These are phyloP conservation scores for Petunia hybrid DNA, from an alignment of 305 asterid genomes.

Conservation along the genomic window DNA sequence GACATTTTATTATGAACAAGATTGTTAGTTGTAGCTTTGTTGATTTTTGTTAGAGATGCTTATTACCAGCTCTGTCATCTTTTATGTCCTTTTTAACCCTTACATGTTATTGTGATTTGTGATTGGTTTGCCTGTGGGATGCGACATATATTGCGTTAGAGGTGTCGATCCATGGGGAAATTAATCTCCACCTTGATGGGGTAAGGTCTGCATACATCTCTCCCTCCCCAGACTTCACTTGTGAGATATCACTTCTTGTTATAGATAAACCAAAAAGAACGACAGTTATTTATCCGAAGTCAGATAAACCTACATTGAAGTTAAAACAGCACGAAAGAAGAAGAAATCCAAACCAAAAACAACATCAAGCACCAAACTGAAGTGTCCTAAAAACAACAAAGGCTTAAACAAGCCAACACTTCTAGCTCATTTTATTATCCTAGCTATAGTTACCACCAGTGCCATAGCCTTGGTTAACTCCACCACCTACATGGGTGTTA, in stretches of 20 bases:
- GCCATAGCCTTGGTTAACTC: conserved; percentile 39
- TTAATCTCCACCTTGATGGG: not conserved
- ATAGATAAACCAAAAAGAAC: not conserved
- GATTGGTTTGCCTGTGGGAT: not conserved
- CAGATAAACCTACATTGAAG: too few relatives aligned
- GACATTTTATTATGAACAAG: not conserved
- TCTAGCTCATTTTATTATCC: not conserved
- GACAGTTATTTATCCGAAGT: too few relatives aligned
- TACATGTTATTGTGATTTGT: not conserved
- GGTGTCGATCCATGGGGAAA: not conserved
- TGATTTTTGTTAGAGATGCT: not conserved
- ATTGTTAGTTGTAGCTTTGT: not conserved
- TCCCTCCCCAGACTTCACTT: too few relatives aligned
- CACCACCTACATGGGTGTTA: conserved; percentile 50
- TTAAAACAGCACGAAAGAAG: not conserved
- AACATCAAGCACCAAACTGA: not conserved
- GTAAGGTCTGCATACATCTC: too few relatives aligned
- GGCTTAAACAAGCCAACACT: not conserved
- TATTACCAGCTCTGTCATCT: not conserved
- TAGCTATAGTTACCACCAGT: conserved; percentile 52
- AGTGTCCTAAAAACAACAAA: not conserved
- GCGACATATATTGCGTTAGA: not conserved
- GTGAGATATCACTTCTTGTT: not conserved
- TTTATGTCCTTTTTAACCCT: not conserved
- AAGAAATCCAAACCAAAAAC: not conserved